These are phyloP conservation scores for Daldinia decipiens DNA, from an alignment of 495 filamentous ascomycete species.

Conservation along the genomic window DNA sequence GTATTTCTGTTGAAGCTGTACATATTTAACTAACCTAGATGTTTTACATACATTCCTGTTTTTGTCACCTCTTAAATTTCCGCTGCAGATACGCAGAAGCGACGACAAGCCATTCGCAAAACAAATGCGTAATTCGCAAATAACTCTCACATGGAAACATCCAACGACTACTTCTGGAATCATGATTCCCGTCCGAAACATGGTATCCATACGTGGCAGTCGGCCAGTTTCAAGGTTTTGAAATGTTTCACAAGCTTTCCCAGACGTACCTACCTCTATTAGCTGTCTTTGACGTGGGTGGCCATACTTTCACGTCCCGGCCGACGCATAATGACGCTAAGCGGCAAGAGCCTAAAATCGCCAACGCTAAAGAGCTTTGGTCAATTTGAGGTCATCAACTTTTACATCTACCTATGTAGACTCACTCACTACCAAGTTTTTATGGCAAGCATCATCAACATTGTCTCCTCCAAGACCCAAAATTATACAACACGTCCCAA, in stretches of 20 bases:
- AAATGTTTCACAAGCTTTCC: constrained; percentile 8
- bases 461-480: background rate
- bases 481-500: background rate
- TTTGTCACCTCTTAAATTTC: background rate
- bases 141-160: background rate
- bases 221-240: background rate
- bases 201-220: constrained; percentile 17
- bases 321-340: constrained; percentile 18
- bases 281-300: constrained; percentile 12
- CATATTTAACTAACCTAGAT: too few species aligned
- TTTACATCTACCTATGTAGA: background rate
- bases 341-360: constrained; percentile 3
- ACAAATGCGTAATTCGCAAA: constrained; percentile 7
- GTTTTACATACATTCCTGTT: background rate
- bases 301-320: background rate
- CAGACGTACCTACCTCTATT: too few species aligned
- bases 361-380: constrained; percentile 6
- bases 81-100: background rate
- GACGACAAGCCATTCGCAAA: background rate
- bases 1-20: background rate
- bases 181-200: constrained; percentile 1
- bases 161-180: constrained; percentile 6
- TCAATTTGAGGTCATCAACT: background rate
- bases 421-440: too few species aligned
- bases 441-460: background rate